phyloP scores from a whole-genome alignment of 441 rosid species.

The Euphorbia corollata region DNA sequence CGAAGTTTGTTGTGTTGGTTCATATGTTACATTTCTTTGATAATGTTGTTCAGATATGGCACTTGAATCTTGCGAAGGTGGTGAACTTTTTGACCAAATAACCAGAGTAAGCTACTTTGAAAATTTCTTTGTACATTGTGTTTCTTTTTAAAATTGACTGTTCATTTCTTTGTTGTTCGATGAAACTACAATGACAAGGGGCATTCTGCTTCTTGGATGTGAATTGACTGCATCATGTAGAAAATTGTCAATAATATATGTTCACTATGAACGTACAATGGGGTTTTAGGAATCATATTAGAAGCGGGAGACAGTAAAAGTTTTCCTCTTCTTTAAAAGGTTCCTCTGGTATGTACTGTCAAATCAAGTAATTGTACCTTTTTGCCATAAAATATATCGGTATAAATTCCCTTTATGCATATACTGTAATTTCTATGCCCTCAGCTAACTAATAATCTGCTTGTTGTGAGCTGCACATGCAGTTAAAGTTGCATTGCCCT shows the following conservation, averaged over 20 bases:
- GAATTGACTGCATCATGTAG: neutral
- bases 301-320: neutral
- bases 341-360: neutral
- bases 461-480: neutral
- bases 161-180: neutral
- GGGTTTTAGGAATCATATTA: neutral
- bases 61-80: slow-evolving; percentile 97
- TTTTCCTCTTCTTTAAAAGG: neutral
- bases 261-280: neutral
- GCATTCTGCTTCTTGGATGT: neutral
- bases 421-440: neutral
- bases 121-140: slow-evolving; percentile 4
- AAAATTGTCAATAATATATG: neutral
- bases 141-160: neutral
- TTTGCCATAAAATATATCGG: no score
- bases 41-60: slow-evolving; percentile 73
- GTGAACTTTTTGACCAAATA: slow-evolving; percentile 97
- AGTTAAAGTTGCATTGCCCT: neutral
- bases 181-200: neutral
- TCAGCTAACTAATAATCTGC: neutral
- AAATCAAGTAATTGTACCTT: neutral
- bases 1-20: slow-evolving; percentile 7
- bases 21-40: slow-evolving; percentile 16
- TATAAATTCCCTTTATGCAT: neutral
- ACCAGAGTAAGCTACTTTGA: slow-evolving; percentile 62